Evolutionary conservation across 2,329 filamentous ascomycete genomes (phyloP).

Genomic region (Fusarium chuoi): DNA sequence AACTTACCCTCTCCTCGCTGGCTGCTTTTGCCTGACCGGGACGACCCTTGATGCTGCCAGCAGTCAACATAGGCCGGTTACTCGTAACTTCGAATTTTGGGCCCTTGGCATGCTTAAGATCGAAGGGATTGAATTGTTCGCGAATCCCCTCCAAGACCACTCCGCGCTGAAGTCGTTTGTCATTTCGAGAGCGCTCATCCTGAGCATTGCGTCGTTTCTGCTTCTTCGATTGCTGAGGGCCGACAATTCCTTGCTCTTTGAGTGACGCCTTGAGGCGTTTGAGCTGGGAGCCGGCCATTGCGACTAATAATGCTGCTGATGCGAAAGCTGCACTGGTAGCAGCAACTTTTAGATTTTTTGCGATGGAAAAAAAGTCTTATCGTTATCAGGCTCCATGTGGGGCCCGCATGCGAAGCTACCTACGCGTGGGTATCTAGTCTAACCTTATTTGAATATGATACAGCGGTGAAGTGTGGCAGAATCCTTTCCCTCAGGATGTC

Average conservation of each 20-base stretch:
- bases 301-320: conserved; percentile 40
- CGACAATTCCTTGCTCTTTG: conserved; percentile 87
- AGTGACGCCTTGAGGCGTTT: conserved; percentile 95
- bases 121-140: conserved; percentile 98
- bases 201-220: conserved; percentile 81
- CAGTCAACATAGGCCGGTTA: conserved; percentile 65
- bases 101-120: conserved; percentile 83
- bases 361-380: conserved; percentile 44
- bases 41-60: conserved; percentile 73
- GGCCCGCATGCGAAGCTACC: background rate
- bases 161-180: conserved; percentile 80
- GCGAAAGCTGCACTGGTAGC: conserved; percentile 14
- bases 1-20: conserved; percentile 81
- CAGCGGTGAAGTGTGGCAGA: conserved; percentile 30
- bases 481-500: conserved; percentile 30
- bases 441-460: background rate
- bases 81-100: conserved; percentile 89
- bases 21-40: conserved; percentile 87
- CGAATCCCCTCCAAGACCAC: conserved; percentile 86
- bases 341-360: conserved; percentile 37
- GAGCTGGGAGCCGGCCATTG: conserved; percentile 94
- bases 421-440: conserved; percentile 7
- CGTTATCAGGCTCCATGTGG: conserved; percentile 39
- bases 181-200: conserved; percentile 70
- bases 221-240: conserved; percentile 95